These are phyloP conservation scores for Tinospora cordifolia DNA, from an alignment of 164 flowering plant genomes.

Conservation along the genomic window DNA sequence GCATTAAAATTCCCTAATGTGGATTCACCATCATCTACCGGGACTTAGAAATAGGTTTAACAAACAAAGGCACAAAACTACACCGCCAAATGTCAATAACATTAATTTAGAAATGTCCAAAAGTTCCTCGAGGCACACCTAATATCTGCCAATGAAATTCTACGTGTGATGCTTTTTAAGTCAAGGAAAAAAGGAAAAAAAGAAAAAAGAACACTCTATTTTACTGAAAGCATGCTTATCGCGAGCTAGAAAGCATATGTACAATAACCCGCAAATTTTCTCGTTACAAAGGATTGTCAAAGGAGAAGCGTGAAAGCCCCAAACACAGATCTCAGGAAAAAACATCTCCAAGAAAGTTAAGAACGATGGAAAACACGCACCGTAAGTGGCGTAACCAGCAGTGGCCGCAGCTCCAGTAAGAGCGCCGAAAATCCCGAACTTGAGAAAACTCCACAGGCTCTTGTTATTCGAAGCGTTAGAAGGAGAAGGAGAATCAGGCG, in stretches of 20 bases:
- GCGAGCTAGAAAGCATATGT: too few species aligned
- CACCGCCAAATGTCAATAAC: too few species aligned
- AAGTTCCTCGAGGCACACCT: too few species aligned
- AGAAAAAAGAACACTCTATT: too few species aligned
- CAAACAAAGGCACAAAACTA: too few species aligned
- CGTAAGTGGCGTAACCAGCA: conserved; percentile 55
- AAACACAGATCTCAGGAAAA: not conserved
- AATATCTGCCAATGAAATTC: too few species aligned
- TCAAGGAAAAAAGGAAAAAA: too few species aligned
- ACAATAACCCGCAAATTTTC: not conserved
- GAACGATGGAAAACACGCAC: conserved; percentile 24
- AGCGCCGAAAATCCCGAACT: conserved; percentile 29
- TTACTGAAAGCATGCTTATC: too few species aligned
- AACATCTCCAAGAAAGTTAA: not conserved
- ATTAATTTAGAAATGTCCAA: too few species aligned
- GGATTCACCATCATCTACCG: too few species aligned
- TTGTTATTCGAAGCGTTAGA: conserved; percentile 21
- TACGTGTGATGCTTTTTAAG: too few species aligned
- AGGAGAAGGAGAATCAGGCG: conserved; percentile 10
- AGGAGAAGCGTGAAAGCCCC: not conserved
- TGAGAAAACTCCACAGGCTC: conserved; percentile 35
- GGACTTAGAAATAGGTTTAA: not conserved
- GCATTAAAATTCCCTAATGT: too few species aligned
- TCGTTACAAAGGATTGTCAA: not conserved
- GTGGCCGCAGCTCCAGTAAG: conserved; percentile 43